These are phyloP conservation scores for Colletotrichum paranaense DNA, from an alignment of 2,329 filamentous ascomycete species.

Conservation along the genomic window DNA sequence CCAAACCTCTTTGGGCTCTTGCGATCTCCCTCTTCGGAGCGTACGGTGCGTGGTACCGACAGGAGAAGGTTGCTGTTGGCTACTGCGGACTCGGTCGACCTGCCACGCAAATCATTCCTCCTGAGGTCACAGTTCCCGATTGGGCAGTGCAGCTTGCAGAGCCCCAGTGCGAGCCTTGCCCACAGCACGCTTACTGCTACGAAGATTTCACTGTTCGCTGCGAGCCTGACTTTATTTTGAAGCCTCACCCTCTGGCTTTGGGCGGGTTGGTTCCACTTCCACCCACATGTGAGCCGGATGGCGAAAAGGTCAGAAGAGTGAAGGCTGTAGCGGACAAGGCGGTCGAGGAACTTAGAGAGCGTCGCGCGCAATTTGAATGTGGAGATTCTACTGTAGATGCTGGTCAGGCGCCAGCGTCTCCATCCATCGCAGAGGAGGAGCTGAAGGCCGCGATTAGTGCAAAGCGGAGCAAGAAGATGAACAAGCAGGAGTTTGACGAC, in stretches of 20 bases:
- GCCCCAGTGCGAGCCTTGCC: slow-evolving; percentile 90
- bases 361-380: slow-evolving; percentile 91
- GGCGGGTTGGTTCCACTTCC: slow-evolving; percentile 85
- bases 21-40: slow-evolving; percentile 76
- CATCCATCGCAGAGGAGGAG: slow-evolving; percentile 74
- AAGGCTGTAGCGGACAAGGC: slow-evolving; percentile 89
- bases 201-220: slow-evolving; percentile 81
- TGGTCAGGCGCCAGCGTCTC: slow-evolving; percentile 68
- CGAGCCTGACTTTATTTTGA: slow-evolving; percentile 87
- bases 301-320: slow-evolving; percentile 88
- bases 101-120: slow-evolving; percentile 61
- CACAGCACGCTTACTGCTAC: slow-evolving; percentile 90
- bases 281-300: slow-evolving; percentile 94
- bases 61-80: slow-evolving; percentile 95
- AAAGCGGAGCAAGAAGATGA: slow-evolving; percentile 85
- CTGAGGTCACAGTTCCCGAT: slow-evolving; percentile 71
- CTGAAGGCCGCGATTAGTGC: slow-evolving; percentile 81
- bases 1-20: slow-evolving; percentile 77
- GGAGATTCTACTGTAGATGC: slow-evolving; percentile 75
- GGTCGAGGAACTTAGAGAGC: slow-evolving; percentile 85
- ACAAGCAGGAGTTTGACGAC: slow-evolving; percentile 89
- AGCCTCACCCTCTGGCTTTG: slow-evolving; percentile 84
- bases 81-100: slow-evolving; percentile 88
- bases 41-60: slow-evolving; percentile 86
- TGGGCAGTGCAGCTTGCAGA: slow-evolving; percentile 76